phyloP scores from a whole-genome alignment of 768 basidiomycete species.

The Suillus weaverae region DNA sequence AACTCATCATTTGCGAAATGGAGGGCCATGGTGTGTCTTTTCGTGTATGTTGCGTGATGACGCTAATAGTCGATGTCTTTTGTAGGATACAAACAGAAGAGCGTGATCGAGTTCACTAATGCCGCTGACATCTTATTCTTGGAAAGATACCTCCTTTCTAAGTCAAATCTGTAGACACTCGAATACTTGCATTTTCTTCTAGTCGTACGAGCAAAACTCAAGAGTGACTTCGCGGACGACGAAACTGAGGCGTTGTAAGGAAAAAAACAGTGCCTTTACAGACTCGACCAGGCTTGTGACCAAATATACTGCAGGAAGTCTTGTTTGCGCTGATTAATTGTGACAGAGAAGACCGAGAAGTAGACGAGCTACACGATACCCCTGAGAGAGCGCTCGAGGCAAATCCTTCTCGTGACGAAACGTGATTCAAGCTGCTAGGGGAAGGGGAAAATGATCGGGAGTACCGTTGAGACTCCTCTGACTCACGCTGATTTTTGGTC shows the following conservation, averaged over 20 bases:
- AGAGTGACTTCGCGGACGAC: conserved; percentile 9
- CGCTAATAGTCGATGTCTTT: conserved; percentile 9
- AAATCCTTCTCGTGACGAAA: neutral
- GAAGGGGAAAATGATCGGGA: neutral
- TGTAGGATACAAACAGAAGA: conserved; percentile 44
- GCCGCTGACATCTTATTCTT: conserved; percentile 40
- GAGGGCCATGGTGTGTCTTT: conserved; percentile 41
- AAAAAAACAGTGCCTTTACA: neutral
- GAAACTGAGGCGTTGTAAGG: neutral
- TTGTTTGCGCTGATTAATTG: neutral
- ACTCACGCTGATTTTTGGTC: conserved; percentile 1
- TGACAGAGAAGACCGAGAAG: neutral
- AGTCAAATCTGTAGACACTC: conserved; percentile 7
- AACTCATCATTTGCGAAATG: conserved; percentile 41
- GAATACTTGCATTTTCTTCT: neutral
- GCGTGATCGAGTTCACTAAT: conserved; percentile 43
- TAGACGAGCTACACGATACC: neutral
- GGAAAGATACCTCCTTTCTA: conserved; percentile 33
- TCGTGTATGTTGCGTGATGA: neutral
- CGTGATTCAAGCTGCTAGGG: neutral
- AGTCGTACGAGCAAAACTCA: conserved; percentile 6
- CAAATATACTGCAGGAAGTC: neutral
- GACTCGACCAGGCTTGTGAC: conserved; percentile 2
- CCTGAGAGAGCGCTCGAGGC: neutral
- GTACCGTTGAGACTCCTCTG: neutral